Conservation (phyloP, 352 stramenopile genomes). For the Phytophthora tubulina region DNA sequence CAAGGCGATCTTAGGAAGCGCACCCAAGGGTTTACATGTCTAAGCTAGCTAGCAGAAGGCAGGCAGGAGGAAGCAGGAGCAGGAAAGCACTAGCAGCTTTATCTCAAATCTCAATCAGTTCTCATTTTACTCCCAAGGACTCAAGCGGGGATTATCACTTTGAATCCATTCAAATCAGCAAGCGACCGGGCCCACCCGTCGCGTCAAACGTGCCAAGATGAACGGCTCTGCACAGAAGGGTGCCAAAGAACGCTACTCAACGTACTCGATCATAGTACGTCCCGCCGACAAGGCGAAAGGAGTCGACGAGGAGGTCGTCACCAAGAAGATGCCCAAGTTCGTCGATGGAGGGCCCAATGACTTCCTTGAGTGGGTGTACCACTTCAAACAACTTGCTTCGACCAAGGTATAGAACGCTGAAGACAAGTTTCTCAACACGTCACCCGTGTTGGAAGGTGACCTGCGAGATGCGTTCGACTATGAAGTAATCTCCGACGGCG, state of each 20-base stretch:
- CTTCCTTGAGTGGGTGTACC: conserved; percentile 7
- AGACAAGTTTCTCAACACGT: too few species aligned
- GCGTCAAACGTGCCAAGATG: neutral
- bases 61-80: too few species aligned
- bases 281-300: conserved; percentile 10
- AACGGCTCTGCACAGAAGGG: conserved; percentile 8
- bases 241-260: conserved; percentile 22
- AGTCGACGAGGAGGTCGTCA: conserved; percentile 21
- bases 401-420: too few species aligned
- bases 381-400: too few species aligned
- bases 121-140: neutral
- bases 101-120: neutral
- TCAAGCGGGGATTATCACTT: conserved; percentile 13
- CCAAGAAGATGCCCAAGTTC: conserved; percentile 25
- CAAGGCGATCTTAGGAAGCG: too few species aligned
- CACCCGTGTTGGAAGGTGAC: too few species aligned
- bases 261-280: conserved; percentile 12
- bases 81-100: too few species aligned
- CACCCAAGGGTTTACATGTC: too few species aligned
- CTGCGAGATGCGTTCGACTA: too few species aligned
- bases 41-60: too few species aligned
- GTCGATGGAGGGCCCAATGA: conserved; percentile 20
- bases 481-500: too few species aligned
- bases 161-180: conserved; percentile 18
- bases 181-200: conserved; percentile 9